Evolutionary conservation across 2,329 filamentous ascomycete genomes (phyloP).

Genomic region (Cercospora berteroae): DNA sequence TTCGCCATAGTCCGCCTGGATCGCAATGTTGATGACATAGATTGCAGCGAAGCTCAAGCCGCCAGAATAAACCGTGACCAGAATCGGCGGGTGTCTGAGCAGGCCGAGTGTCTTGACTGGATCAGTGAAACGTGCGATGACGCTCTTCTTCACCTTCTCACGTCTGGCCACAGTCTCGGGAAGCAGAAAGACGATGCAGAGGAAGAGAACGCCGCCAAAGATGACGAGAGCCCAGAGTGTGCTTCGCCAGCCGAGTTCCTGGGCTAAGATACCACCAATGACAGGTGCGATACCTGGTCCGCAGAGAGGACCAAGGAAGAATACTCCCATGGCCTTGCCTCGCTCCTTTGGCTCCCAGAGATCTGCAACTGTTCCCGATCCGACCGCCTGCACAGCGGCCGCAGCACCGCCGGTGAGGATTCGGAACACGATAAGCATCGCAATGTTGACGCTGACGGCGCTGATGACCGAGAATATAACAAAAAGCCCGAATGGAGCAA

Average conservation of each 20-base stretch:
- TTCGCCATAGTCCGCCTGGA: constrained; percentile 65
- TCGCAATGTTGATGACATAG: constrained; percentile 73
- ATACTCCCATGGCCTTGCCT: constrained; percentile 75
- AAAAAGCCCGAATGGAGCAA: constrained; percentile 71
- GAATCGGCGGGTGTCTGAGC: constrained; percentile 69
- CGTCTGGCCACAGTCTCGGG: constrained; percentile 56
- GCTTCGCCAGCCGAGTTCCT: constrained; percentile 68
- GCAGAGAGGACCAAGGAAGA: constrained; percentile 74
- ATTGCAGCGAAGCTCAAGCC: constrained; percentile 71
- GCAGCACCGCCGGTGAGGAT: constrained; percentile 71
- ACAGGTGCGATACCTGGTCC: constrained; percentile 74
- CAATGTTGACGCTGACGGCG: constrained; percentile 66
- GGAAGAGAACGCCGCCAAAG: constrained; percentile 60
- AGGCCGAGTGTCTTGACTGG: constrained; percentile 68
- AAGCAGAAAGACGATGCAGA: constrained; percentile 59
- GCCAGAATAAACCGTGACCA: constrained; percentile 70
- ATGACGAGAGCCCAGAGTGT: constrained; percentile 74
- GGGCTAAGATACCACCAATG: constrained; percentile 68
- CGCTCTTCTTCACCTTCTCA: constrained; percentile 31
- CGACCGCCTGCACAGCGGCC: constrained; percentile 76
- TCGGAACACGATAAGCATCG: constrained; percentile 75
- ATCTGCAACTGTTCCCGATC: constrained; percentile 77
- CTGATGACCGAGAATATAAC: constrained; percentile 66
- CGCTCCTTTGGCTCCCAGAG: constrained; percentile 73
- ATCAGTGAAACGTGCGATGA: constrained; percentile 56